Evolutionary conservation across 2,329 filamentous ascomycete genomes (phyloP).

Genomic region (Biscogniauxia sp.): DNA sequence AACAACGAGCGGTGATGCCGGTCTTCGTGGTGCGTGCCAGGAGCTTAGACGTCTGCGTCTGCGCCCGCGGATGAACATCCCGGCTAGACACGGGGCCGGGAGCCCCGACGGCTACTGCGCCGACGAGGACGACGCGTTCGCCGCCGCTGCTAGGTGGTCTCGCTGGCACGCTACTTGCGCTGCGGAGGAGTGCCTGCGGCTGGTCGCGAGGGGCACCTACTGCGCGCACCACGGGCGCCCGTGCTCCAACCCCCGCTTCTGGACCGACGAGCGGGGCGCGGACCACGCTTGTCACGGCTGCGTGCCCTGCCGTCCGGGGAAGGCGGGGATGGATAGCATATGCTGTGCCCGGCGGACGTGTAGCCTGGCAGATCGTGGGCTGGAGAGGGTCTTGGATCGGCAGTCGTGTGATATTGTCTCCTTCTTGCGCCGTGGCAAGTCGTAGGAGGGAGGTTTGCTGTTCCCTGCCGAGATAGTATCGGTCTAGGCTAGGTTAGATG

Average conservation of each 20-base stretch:
- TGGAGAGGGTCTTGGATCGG: background rate
- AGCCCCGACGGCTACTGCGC: slow-evolving; percentile 3
- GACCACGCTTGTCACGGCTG: background rate
- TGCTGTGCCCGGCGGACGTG: background rate
- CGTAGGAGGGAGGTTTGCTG: background rate
- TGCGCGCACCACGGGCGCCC: background rate
- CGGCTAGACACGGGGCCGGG: slow-evolving; percentile 2
- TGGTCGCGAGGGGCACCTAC: background rate
- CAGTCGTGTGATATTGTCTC: background rate
- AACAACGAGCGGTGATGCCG: background rate
- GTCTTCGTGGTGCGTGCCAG: background rate
- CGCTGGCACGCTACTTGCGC: background rate
- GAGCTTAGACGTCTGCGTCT: too few relatives aligned
- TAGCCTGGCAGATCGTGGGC: background rate
- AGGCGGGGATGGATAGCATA: background rate
- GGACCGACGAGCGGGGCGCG: background rate
- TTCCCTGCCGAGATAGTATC: background rate
- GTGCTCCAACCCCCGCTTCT: background rate
- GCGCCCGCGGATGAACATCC: background rate
- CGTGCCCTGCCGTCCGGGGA: background rate
- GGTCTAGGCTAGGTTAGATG: background rate
- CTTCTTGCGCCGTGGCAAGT: background rate
- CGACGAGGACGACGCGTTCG: too few relatives aligned
- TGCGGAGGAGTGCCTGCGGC: background rate
- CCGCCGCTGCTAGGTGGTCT: too few relatives aligned